These are phyloP conservation scores for Abelmoschus esculentus DNA, from an alignment of 345 rosid species.

Conservation along the genomic window DNA sequence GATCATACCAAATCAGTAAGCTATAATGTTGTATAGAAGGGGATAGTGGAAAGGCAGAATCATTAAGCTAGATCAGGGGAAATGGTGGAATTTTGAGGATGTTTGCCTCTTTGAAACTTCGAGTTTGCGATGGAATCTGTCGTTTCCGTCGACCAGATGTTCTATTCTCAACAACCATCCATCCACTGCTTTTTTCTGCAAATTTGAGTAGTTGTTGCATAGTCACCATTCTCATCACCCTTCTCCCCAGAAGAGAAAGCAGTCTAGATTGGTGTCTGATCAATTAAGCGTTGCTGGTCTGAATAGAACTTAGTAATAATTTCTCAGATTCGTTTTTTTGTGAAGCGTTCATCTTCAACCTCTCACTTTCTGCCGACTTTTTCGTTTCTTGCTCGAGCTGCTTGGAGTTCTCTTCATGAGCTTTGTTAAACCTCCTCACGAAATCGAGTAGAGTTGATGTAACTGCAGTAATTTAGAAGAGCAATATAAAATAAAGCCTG, in stretches of 20 bases:
- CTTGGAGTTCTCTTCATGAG: slow-evolving; percentile 74
- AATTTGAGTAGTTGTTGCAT: not conserved
- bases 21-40: not conserved
- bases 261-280: not conserved
- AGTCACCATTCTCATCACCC: not conserved
- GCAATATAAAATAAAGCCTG: not conserved
- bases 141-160: no score
- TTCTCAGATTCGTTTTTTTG: slow-evolving; percentile 28
- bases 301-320: slow-evolving; percentile 13
- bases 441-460: slow-evolving; percentile 68
- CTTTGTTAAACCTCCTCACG: slow-evolving; percentile 67
- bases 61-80: not conserved
- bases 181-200: no score
- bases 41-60: not conserved
- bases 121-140: no score
- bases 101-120: not conserved
- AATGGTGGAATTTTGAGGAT: not conserved
- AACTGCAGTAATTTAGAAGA: slow-evolving; percentile 34
- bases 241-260: not conserved
- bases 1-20: not conserved
- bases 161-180: no score
- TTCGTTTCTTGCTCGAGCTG: slow-evolving; percentile 62
- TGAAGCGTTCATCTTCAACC: slow-evolving; percentile 29
- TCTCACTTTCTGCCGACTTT: slow-evolving; percentile 43
- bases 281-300: slow-evolving; percentile 21